Conservation (phyloP, 1,284 basidiomycete species). For the Exobasidium rhododendri region DNA sequence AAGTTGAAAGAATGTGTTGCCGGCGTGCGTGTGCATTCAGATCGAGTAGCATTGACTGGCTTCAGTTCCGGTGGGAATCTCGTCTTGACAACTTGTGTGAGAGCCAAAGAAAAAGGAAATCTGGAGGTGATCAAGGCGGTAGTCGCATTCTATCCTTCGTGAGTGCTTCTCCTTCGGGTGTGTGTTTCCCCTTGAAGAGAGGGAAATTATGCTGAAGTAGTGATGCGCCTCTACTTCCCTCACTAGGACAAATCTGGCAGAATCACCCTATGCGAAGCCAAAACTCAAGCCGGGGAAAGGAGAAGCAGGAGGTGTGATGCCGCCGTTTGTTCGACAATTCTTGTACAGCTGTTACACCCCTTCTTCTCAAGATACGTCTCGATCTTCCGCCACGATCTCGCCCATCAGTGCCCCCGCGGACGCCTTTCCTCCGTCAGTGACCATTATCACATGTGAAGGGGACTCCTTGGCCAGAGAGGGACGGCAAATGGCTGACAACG, state of each 20-base stretch:
- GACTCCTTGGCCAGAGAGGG: slow-evolving; percentile 32
- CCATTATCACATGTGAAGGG: slow-evolving; percentile 28
- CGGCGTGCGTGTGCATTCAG: not conserved
- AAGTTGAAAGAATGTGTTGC: not conserved
- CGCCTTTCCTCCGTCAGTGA: slow-evolving; percentile 23
- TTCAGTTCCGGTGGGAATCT: slow-evolving; percentile 37
- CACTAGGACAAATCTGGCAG: slow-evolving; percentile 31
- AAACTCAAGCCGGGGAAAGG: slow-evolving; percentile 24
- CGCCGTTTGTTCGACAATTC: slow-evolving; percentile 26
- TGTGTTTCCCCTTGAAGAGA: not conserved
- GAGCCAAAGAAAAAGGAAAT: slow-evolving; percentile 20
- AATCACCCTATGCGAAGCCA: slow-evolving; percentile 31
- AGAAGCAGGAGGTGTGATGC: slow-evolving; percentile 27
- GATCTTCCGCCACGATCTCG: slow-evolving; percentile 21
- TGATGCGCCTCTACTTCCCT: no score
- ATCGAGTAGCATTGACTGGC: slow-evolving; percentile 27
- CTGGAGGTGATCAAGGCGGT: slow-evolving; percentile 19
- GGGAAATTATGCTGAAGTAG: no score
- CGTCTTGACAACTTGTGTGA: slow-evolving; percentile 23
- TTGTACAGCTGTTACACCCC: slow-evolving; percentile 31
- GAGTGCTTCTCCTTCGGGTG: not conserved
- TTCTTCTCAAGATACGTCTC: slow-evolving; percentile 13
- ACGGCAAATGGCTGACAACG: slow-evolving; percentile 20
- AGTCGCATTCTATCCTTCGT: slow-evolving; percentile 34
- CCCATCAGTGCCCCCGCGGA: slow-evolving; percentile 24